Conservation (phyloP, 2,329 filamentous ascomycete species). For the Aotearoamyces nothofagi region DNA sequence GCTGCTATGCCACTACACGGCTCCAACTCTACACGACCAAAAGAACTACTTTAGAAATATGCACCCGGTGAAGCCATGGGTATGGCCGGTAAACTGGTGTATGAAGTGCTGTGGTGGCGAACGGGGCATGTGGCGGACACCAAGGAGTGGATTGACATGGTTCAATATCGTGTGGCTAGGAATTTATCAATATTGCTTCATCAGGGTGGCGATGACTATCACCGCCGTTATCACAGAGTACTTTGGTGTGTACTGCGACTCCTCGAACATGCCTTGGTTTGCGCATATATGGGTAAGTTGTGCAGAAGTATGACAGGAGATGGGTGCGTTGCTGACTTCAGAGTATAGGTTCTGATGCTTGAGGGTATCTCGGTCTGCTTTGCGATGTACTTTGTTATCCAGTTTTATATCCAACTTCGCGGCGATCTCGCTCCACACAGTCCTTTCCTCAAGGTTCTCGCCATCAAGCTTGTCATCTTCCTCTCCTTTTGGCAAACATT, state of each 20-base stretch:
- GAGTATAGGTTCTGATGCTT: conserved; percentile 46
- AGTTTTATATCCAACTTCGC: conserved; percentile 71
- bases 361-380: conserved; percentile 60
- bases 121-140: conserved; percentile 55
- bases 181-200: conserved; percentile 76
- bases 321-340: too few species aligned
- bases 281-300: conserved; percentile 67
- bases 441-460: conserved; percentile 67
- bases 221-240: conserved; percentile 61
- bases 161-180: conserved; percentile 78
- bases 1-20: conserved; percentile 67
- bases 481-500: conserved; percentile 75
- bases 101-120: conserved; percentile 56
- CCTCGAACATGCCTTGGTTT: conserved; percentile 62
- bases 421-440: conserved; percentile 50
- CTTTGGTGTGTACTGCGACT: conserved; percentile 59
- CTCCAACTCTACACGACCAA: conserved; percentile 62
- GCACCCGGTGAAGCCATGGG: conserved; percentile 56
- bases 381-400: conserved; percentile 79
- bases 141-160: conserved; percentile 71
- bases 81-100: conserved; percentile 57
- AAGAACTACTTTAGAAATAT: conserved; percentile 67
- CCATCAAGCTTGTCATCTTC: conserved; percentile 86
- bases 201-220: conserved; percentile 66
- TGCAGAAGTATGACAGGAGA: too few species aligned